Evolutionary conservation across 106 monocot species (phyloP), one percentile per base, ranked within the genome.

Genomic region (Vanilla planifolia): DNA sequence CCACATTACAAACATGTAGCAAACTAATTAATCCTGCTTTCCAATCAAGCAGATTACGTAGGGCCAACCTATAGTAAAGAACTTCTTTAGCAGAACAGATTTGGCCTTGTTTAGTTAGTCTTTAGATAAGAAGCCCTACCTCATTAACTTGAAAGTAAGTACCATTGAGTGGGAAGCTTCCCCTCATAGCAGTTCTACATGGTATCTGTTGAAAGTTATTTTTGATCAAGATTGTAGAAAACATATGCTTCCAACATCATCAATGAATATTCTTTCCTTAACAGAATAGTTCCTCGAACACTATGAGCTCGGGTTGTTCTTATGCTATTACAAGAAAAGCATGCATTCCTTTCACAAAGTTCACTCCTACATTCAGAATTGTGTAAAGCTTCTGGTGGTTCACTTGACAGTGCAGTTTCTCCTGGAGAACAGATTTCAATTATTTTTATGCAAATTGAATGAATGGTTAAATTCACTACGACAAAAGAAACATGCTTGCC

Each of bases 271-370:
- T 16, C 8, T 30, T 15, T 36, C 9, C n/a, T 67, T 81, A 85
- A 85, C 85, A 90, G 29, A 51, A 90, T 23, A 51, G 89, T 90
- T 40, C 81, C 85, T 58, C 82, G 72, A 50, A 90, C 89, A 41
- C 43, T 80, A 34, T 84, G 77, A 52, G 72, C 47, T 20, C 76
- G 44, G 35, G 64, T 69, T 78, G 87, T 87, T 71, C 81, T 58
- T 45, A 75, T 76, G 23, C 71, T 84, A 56, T 76, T 87, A 64
- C 92, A 92, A 70, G 73, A 53, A 68, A 80, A 82, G 69, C 92
- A 92, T 30, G 71, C 73, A 23, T 24, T 29, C 25, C 65, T 70
- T 9, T 80, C 62, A 55, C 92, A 92, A 22, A 92, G 63, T 25
- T 33, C 48, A 28, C 76, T 73, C 0, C 34, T 79, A 29, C 73